Conservation (phyloP, 306 rosid genomes). For the Vicia faba region DNA sequence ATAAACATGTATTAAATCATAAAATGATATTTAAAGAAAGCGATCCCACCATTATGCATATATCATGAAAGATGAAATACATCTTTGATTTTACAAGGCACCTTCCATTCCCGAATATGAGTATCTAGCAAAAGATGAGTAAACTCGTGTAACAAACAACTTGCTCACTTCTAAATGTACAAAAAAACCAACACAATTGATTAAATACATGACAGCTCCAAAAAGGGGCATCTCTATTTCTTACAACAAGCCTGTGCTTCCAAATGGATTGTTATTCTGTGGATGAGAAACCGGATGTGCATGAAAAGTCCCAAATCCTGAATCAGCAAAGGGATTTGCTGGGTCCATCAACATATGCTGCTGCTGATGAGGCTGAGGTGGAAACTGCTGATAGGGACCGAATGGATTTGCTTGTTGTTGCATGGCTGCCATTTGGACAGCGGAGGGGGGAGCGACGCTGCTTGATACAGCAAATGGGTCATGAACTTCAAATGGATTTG, state of each 20-base stretch:
- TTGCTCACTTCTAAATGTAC: constrained; percentile 50
- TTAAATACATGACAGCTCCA: constrained; percentile 38
- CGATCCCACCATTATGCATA: constrained; percentile 36
- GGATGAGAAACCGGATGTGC: constrained; percentile 59
- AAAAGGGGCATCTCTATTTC: constrained; percentile 38
- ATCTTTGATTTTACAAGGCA: constrained; percentile 50
- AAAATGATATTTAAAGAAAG: constrained; percentile 35
- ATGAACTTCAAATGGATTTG: constrained; percentile 89
- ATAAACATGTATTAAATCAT: constrained; percentile 35
- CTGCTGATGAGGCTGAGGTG: constrained; percentile 57
- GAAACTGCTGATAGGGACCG: constrained; percentile 73
- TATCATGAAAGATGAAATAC: constrained; percentile 45
- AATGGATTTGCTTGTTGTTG: constrained; percentile 83
- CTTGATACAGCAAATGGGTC: constrained; percentile 84
- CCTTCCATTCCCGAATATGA: constrained; percentile 45
- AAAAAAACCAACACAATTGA: constrained; percentile 55
- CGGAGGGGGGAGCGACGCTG: constrained; percentile 58
- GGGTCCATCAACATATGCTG: constrained; percentile 73
- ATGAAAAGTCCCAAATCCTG: constrained; percentile 77
- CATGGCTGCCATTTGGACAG: constrained; percentile 77
- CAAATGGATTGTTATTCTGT: constrained; percentile 84
- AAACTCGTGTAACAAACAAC: constrained; percentile 44
- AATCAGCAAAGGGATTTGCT: constrained; percentile 86
- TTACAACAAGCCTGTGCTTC: constrained; percentile 85
- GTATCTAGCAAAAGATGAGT: constrained; percentile 45